phyloP scores from a whole-genome alignment of 225 moss, liverwort and hornwort genomes.

The Pleurozium schreberi region DNA sequence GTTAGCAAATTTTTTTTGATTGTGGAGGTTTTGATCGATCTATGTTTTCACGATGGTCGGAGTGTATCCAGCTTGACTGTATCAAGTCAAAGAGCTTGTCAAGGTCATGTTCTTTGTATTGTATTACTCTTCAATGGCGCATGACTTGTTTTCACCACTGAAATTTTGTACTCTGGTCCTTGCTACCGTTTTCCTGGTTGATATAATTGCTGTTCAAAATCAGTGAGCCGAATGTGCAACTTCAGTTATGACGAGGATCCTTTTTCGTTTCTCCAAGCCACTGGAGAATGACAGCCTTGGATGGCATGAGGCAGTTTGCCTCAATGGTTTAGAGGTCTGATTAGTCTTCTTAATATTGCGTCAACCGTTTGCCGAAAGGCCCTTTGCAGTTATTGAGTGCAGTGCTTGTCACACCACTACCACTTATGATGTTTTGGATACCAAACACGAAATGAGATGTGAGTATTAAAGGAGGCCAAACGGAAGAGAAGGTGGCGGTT shows the following conservation, averaged over 20 bases:
- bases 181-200: background rate
- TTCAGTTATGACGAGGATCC: background rate
- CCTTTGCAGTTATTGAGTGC: background rate
- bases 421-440: background rate
- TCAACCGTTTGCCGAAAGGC: background rate
- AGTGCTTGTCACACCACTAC: background rate
- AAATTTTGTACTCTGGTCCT: background rate
- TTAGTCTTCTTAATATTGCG: background rate
- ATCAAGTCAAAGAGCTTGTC: background rate
- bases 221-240: background rate
- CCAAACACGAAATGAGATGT: background rate
- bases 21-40: background rate
- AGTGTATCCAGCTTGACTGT: background rate
- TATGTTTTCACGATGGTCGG: background rate
- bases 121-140: background rate
- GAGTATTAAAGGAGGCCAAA: background rate
- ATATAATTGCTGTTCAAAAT: background rate
- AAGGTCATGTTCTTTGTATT: background rate
- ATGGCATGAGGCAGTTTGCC: background rate
- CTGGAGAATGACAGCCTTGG: background rate
- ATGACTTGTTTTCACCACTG: background rate
- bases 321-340: background rate
- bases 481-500: constrained; percentile 18
- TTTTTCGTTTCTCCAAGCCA: background rate
- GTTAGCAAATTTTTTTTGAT: background rate